These are phyloP conservation scores for Trichomonas gallinae DNA, from an alignment of 208 protist genomes.

Conservation along the genomic window DNA sequence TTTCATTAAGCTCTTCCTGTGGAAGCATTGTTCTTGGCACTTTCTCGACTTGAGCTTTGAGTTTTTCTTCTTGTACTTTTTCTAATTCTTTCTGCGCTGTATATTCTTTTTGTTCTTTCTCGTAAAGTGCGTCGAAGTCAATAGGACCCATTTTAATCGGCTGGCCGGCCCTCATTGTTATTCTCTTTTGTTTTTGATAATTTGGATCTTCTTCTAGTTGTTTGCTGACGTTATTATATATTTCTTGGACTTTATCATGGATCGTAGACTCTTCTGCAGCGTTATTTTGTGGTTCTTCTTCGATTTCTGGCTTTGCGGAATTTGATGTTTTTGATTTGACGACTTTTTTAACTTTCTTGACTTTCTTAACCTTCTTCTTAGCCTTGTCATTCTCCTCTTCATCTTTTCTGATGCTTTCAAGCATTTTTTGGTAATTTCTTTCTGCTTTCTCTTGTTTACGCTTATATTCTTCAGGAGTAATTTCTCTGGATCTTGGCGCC, in stretches of 20 bases:
- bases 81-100: neutral
- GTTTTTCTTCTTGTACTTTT: neutral
- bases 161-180: neutral
- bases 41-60: neutral
- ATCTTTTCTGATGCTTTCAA: neutral
- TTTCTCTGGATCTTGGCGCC: neutral
- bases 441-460: neutral
- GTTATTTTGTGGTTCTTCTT: neutral
- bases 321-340: neutral
- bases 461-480: neutral
- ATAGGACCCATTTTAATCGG: neutral
- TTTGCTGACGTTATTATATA: neutral
- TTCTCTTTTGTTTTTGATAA: neutral
- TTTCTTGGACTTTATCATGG: neutral
- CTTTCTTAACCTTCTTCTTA: constrained; percentile 1
- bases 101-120: neutral
- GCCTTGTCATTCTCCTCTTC: neutral
- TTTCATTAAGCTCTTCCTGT: neutral
- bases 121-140: neutral
- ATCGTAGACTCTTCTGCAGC: neutral
- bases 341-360: neutral
- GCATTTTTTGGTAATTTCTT: neutral
- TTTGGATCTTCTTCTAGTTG: neutral
- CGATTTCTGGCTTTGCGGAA: neutral
- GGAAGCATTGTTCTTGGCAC: neutral